Percentiles rank a stretch among this genome's conserved stretches.
Conservation (phyloP, 108 stramenopile species). For the Aurantiochytrium sp. region DNA sequence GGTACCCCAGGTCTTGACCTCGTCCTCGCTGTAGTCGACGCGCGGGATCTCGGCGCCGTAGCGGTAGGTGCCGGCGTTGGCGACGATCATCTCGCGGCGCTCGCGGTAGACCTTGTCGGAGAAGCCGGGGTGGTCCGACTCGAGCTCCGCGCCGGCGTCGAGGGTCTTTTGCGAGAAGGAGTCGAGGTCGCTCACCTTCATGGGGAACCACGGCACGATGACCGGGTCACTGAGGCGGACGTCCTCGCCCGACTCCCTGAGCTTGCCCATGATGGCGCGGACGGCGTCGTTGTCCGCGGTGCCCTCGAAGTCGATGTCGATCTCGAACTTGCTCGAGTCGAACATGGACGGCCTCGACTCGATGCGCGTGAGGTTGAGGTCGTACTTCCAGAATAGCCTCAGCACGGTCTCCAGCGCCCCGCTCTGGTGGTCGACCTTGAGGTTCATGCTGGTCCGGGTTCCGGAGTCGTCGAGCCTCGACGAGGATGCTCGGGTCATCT, state of each 20-base stretch:
- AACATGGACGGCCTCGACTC: conserved; percentile 45
- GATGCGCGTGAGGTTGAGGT: conserved; percentile 80
- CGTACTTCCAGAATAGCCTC: conserved; percentile 81
- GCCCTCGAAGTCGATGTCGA: conserved; percentile 28
- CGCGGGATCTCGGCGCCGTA: conserved; percentile 70
- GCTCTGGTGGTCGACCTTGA: conserved; percentile 58
- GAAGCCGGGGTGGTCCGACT: conserved; percentile 84
- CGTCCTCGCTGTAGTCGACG: conserved; percentile 79
- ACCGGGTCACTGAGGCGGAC: background rate
- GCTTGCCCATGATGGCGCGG: background rate
- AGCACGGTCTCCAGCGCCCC: conserved; percentile 82
- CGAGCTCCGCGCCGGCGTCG: conserved; percentile 56
- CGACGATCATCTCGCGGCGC: conserved; percentile 69
- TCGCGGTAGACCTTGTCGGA: conserved; percentile 73
- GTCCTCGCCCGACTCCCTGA: background rate
- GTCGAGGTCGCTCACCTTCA: conserved; percentile 26
- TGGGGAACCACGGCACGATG: conserved; percentile 34
- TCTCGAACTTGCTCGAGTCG: background rate
- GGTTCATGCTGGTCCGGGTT: background rate
- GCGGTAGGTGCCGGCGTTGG: conserved; percentile 62
- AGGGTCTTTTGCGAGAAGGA: conserved; percentile 29
- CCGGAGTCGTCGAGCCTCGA: background rate
- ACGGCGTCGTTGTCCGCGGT: background rate
- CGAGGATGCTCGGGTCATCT: background rate
- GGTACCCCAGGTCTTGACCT: conserved; percentile 80